These are phyloP conservation scores for Phytophthora colocasiae DNA, from an alignment of 352 stramenopile species.

Conservation along the genomic window DNA sequence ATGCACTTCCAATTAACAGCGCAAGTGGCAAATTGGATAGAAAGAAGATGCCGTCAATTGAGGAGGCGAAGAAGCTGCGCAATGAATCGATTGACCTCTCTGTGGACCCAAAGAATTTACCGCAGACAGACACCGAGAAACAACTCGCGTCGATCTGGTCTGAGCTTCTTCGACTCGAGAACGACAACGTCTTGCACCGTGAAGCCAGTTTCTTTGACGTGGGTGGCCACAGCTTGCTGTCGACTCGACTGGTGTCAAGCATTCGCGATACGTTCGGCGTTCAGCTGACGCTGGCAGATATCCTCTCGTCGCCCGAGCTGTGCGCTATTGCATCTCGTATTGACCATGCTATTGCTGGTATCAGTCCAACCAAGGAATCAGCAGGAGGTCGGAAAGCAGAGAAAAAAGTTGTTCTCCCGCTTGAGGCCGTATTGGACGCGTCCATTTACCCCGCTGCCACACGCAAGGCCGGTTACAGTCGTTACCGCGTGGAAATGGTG, in stretches of 20 bases:
- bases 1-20: constrained; percentile 88
- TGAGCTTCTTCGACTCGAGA: constrained; percentile 71
- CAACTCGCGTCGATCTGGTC: constrained; percentile 70
- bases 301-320: constrained; percentile 68
- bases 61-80: constrained; percentile 71
- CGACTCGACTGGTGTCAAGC: constrained; percentile 74
- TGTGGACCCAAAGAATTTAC: constrained; percentile 44
- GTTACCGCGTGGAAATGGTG: constrained; percentile 83
- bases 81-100: constrained; percentile 81
- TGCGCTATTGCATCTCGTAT: constrained; percentile 65
- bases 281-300: constrained; percentile 79
- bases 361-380: constrained; percentile 4
- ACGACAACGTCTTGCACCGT: constrained; percentile 58
- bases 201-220: constrained; percentile 84
- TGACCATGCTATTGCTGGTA: constrained; percentile 39
- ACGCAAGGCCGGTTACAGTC: constrained; percentile 78
- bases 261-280: constrained; percentile 72
- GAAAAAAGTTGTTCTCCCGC: constrained; percentile 63
- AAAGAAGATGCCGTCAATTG: constrained; percentile 84
- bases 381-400: constrained; percentile 10
- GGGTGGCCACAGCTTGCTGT: constrained; percentile 81
- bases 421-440: constrained; percentile 72
- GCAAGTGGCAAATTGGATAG: constrained; percentile 90
- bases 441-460: constrained; percentile 80
- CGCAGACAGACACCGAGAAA: constrained; percentile 68